Evolutionary conservation across 2,329 filamentous ascomycete genomes (phyloP).

Genomic region (Diplodia scrobiculata): DNA sequence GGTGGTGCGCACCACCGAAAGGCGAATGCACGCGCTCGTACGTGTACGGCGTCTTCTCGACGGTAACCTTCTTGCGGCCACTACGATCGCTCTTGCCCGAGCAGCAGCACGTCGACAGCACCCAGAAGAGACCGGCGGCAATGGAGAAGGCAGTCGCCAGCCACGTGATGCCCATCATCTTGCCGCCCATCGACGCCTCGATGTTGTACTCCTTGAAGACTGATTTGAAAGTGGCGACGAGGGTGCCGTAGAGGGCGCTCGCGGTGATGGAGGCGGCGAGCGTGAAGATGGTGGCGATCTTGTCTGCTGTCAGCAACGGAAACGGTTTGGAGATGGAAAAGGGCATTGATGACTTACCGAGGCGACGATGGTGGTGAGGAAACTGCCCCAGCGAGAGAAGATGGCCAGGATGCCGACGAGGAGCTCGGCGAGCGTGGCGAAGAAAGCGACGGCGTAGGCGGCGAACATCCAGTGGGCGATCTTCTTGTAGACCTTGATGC

Average conservation of each 20-base stretch:
- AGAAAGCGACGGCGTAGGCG: slow-evolving; percentile 73
- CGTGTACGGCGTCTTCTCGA: slow-evolving; percentile 63
- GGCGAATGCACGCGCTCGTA: slow-evolving; percentile 59
- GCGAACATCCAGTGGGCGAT: slow-evolving; percentile 82
- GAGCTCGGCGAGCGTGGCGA: slow-evolving; percentile 70
- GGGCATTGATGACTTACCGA: slow-evolving; percentile 57
- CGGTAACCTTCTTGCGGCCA: slow-evolving; percentile 45
- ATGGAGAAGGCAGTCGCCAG: slow-evolving; percentile 76
- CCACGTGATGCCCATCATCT: slow-evolving; percentile 75
- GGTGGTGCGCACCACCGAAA: slow-evolving; percentile 39
- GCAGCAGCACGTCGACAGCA: slow-evolving; percentile 90
- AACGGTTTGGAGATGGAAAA: neutral
- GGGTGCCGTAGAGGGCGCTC: slow-evolving; percentile 70
- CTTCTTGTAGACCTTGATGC: slow-evolving; percentile 71
- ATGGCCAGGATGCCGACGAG: slow-evolving; percentile 78
- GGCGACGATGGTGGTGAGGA: slow-evolving; percentile 77
- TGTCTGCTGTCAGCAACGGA: neutral
- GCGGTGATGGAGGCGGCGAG: slow-evolving; percentile 70
- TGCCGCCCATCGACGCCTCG: slow-evolving; percentile 64
- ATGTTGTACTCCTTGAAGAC: slow-evolving; percentile 73
- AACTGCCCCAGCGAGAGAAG: slow-evolving; percentile 78
- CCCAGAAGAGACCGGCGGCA: slow-evolving; percentile 82
- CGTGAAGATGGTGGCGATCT: slow-evolving; percentile 59
- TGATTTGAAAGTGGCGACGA: slow-evolving; percentile 68
- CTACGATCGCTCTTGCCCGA: slow-evolving; percentile 59